Conservation (phyloP, 2,329 filamentous ascomycete genomes). For the Beauveria caledonica region DNA sequence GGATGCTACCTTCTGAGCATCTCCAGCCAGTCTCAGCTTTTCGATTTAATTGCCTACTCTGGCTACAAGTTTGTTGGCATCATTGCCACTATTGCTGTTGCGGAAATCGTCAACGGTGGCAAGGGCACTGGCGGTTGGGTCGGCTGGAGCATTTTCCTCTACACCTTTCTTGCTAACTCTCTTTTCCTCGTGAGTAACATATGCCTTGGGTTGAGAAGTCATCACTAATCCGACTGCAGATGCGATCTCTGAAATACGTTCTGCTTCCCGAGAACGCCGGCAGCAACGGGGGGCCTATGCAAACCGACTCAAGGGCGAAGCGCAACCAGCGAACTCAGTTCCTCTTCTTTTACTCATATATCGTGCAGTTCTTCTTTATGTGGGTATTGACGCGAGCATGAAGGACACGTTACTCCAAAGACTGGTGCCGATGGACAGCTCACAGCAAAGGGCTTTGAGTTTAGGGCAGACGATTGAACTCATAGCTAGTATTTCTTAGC, state of each 20-base stretch:
- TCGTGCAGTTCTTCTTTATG: slow-evolving; percentile 93
- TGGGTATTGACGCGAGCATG: slow-evolving; percentile 54
- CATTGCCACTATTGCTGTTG: slow-evolving; percentile 75
- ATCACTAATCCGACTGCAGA: slow-evolving; percentile 38
- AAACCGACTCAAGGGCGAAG: slow-evolving; percentile 72
- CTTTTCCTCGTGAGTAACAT: slow-evolving; percentile 71
- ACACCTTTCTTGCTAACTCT: slow-evolving; percentile 89
- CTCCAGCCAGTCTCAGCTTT: slow-evolving; percentile 84
- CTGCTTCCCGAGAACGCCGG: slow-evolving; percentile 74
- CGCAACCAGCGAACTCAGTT: slow-evolving; percentile 85
- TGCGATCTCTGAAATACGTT: slow-evolving; percentile 92
- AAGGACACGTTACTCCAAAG: not conserved
- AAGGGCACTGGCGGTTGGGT: slow-evolving; percentile 80
- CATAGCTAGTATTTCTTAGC: not conserved
- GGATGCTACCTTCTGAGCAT: slow-evolving; percentile 92
- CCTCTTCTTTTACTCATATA: slow-evolving; percentile 87
- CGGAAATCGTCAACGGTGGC: slow-evolving; percentile 69
- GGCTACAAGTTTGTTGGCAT: slow-evolving; percentile 99
- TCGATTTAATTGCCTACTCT: slow-evolving; percentile 91
- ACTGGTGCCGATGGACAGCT: not conserved
- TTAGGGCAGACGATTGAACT: not conserved
- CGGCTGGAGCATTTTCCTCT: slow-evolving; percentile 81
- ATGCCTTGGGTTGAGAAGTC: not conserved
- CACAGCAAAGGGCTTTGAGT: not conserved
- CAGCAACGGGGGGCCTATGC: slow-evolving; percentile 56